These are phyloP conservation scores for Neurospora sp. DNA, from an alignment of 495 filamentous ascomycete species.

Conservation along the genomic window DNA sequence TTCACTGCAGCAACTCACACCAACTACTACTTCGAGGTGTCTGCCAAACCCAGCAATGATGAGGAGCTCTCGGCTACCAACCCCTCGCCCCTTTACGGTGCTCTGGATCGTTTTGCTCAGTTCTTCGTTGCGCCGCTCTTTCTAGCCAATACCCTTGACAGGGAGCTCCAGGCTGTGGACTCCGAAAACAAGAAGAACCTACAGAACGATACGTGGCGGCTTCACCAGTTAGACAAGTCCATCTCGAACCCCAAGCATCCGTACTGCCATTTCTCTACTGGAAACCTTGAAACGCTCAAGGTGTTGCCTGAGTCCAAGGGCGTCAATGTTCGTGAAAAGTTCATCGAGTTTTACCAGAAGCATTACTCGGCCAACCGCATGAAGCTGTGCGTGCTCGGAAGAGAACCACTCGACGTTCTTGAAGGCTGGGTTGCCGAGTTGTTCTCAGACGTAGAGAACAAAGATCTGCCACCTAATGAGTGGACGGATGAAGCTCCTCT, in stretches of 20 bases:
- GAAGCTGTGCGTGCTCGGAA: constrained; percentile 87
- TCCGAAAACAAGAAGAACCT: constrained; percentile 99
- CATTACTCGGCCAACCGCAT: constrained; percentile 94
- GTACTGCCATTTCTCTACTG: constrained; percentile 93
- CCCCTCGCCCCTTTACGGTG: constrained; percentile 74
- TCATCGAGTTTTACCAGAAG: constrained; percentile 84
- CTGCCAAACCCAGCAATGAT: constrained; percentile 52
- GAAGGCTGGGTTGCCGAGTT: constrained; percentile 82
- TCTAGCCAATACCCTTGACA: constrained; percentile 77
- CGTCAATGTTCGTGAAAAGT: constrained; percentile 82
- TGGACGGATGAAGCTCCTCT: constrained; percentile 71
- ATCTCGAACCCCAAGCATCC: constrained; percentile 85
- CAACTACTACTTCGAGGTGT: constrained; percentile 96
- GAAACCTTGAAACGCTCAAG: constrained; percentile 82
- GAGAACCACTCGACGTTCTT: constrained; percentile 79
- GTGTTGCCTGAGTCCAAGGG: constrained; percentile 72
- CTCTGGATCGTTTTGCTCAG: constrained; percentile 91
- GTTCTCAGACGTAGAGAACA: constrained; percentile 77
- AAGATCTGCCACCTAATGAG: constrained; percentile 68
- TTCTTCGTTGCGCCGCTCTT: constrained; percentile 95
- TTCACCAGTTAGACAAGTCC: constrained; percentile 86
- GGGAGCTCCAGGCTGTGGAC: constrained; percentile 87
- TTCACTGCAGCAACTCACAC: constrained; percentile 91
- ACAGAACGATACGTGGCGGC: constrained; percentile 87
- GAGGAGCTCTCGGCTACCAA: constrained; percentile 42